phyloP scores from a whole-genome alignment of 257 asterid genomes.

The Solanum okadae region DNA sequence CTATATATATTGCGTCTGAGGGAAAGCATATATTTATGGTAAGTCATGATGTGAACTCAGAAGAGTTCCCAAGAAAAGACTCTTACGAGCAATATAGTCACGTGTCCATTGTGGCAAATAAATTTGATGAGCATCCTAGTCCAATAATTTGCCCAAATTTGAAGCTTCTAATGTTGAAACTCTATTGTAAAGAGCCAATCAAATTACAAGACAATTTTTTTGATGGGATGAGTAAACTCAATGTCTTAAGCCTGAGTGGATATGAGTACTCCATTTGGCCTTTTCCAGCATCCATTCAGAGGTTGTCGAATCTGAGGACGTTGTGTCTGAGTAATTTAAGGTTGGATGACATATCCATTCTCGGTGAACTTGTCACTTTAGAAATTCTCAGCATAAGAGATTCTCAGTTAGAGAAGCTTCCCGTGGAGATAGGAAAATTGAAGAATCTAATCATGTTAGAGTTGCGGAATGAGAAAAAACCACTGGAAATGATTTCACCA shows the following conservation, averaged over 20 bases:
- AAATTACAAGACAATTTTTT: background rate
- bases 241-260: background rate
- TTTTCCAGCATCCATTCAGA: background rate
- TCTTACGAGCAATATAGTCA: background rate
- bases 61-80: background rate
- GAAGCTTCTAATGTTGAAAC: background rate
- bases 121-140: background rate
- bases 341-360: background rate
- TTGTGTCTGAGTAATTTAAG: background rate
- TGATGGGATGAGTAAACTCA: background rate
- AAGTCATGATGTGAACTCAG: background rate
- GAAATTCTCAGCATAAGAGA: background rate
- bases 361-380: background rate
- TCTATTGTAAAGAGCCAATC: background rate
- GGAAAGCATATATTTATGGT: background rate
- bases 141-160: background rate
- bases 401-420: background rate
- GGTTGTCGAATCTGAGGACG: background rate
- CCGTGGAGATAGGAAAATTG: background rate
- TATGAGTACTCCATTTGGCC: background rate
- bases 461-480: background rate
- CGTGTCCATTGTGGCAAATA: background rate
- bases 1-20: background rate
- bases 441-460: background rate
- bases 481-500: background rate